Evolutionary conservation across 768 basidiomycete genomes (phyloP).

Genomic region (Cystobasidium onofrii): DNA sequence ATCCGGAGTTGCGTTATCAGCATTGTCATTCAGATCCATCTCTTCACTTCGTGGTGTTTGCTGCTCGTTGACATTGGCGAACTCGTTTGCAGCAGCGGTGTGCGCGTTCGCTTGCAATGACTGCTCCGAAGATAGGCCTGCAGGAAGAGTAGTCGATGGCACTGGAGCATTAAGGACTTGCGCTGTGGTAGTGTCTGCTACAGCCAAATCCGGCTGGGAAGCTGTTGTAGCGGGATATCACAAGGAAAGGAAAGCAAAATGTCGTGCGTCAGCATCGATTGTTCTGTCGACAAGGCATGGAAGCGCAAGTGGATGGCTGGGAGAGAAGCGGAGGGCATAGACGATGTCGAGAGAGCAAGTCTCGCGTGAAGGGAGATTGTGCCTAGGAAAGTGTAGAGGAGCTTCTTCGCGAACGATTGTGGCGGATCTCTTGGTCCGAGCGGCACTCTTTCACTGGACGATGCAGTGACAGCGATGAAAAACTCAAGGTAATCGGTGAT

Average conservation of each 20-base stretch:
- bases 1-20: background rate
- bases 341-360: no score
- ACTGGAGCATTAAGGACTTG: background rate
- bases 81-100: background rate
- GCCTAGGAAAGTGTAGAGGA: no score
- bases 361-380: no score
- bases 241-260: background rate
- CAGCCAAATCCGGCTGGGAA: background rate
- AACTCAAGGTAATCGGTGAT: no score
- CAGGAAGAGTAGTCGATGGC: background rate
- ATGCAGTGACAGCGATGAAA: no score
- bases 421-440: no score
- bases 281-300: no score
- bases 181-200: background rate
- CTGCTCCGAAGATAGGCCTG: background rate
- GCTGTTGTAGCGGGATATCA: background rate
- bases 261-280: background rate
- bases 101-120: background rate
- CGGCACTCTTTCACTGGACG: no score
- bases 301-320: no score
- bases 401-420: no score
- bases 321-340: no score
- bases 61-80: conserved; percentile 2
- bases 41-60: background rate
- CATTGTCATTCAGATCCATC: background rate